These are phyloP conservation scores for Amauroascus verrucosus DNA, from an alignment of 2,329 filamentous ascomycete genomes.

Conservation along the genomic window DNA sequence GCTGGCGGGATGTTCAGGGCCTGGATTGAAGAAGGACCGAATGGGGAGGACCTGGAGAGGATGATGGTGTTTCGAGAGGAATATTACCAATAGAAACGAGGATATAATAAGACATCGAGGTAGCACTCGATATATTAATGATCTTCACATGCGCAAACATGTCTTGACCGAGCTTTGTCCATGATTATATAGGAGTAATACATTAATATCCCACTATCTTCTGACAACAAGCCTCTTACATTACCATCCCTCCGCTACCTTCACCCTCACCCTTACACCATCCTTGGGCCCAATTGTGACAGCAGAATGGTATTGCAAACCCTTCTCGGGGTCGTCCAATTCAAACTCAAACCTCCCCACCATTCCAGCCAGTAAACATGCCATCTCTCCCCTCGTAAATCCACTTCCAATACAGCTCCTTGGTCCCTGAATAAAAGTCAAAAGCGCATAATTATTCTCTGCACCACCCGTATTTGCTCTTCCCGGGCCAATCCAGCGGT, in stretches of 20 bases:
- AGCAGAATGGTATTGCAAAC: slow-evolving; percentile 55
- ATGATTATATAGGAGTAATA: no score
- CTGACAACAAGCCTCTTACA: no score
- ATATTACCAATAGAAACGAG: slow-evolving; percentile 21
- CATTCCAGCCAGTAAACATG: slow-evolving; percentile 66
- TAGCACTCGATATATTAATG: neutral
- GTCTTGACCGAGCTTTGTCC: no score
- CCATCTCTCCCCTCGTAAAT: slow-evolving; percentile 78
- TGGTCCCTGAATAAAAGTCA: slow-evolving; percentile 81
- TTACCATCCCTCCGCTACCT: slow-evolving; percentile 59
- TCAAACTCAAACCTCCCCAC: slow-evolving; percentile 62
- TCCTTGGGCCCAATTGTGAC: slow-evolving; percentile 63
- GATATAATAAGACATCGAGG: neutral
- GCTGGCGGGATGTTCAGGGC: slow-evolving; percentile 82
- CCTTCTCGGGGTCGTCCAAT: slow-evolving; percentile 51
- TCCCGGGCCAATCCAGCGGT: slow-evolving; percentile 54
- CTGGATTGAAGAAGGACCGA: slow-evolving; percentile 43
- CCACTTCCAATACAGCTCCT: slow-evolving; percentile 72
- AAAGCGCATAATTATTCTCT: slow-evolving; percentile 61
- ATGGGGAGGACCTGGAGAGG: slow-evolving; percentile 27
- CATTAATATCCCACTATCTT: no score
- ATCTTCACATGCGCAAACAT: no score
- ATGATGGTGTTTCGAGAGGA: slow-evolving; percentile 39
- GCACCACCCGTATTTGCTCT: slow-evolving; percentile 57
- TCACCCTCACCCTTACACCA: slow-evolving; percentile 60